Evolutionary conservation across 2,329 filamentous ascomycete species (phyloP), one percentile per base, ranked within the genome.

Genomic region (Diaporthe nobilis): DNA sequence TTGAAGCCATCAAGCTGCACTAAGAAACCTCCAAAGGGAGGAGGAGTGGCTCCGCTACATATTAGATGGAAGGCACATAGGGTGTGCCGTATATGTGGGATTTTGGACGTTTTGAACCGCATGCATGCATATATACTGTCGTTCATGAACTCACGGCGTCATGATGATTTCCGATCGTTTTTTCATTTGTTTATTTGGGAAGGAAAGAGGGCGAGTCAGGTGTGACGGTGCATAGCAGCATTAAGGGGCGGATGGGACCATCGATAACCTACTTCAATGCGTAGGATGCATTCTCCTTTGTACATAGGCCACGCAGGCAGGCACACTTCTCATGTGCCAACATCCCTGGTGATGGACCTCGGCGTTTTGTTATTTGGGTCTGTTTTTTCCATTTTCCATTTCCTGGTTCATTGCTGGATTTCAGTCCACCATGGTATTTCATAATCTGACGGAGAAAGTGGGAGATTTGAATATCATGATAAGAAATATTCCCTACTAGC

Each of bases 1-100:
- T 92, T 81, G 88, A 86, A 34, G 89, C 90, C 6, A 85, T 90
- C 78, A 90, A 78, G 58, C 39, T 79, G 57, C 77, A 76, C 65
- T 70, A 22, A 70, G 9, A 55, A n/a, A 8, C 3, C 15, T 20
- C 7, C 13, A 13, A 22, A 13, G 34, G 15, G 75, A 67, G 71
- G 20, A 60, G 57, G 34, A 31, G 13, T 34, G 39, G 25, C 7
- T 22, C 37, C 8, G 44, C 34, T 63, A 71, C 53, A 37, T 53
- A 28, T 28, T 49, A 51, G 13, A 42, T 31, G 28, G 8, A 31
- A 61, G 47, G 47, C 34, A 55, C 31, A 42, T 39, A 17, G 6
- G 63, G 10, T 13, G 44, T 37, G 44, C 20, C 28, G 37, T 51
- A 28, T 9, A 65, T 47, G 15, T 70, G 31, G 31, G 34, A 25